Conservation (phyloP, 2,329 filamentous ascomycete genomes). For the Blastomyces emzantsi region DNA sequence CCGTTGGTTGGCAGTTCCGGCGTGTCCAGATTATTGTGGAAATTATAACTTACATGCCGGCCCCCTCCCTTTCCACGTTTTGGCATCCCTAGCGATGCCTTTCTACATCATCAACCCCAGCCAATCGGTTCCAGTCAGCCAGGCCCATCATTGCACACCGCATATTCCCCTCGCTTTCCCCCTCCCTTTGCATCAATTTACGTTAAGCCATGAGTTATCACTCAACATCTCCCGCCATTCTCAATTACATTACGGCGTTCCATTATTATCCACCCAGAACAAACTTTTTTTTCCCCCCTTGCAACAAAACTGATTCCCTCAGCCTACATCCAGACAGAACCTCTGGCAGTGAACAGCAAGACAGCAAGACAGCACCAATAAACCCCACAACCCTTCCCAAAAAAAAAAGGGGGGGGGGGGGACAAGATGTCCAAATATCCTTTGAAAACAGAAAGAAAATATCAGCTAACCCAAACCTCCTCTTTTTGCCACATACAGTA, state of each 20-base stretch:
- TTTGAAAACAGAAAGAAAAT: not conserved
- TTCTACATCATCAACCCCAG: not conserved
- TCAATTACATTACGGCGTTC: not conserved
- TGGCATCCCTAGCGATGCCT: not conserved
- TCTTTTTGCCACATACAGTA: slow-evolving; percentile 36
- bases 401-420: too few relatives aligned
- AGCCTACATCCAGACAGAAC: not conserved
- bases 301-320: not conserved
- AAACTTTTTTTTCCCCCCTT: not conserved
- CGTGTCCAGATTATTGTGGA: not conserved
- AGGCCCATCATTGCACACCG: not conserved
- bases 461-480: not conserved
- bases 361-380: not conserved
- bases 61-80: not conserved
- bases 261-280: not conserved
- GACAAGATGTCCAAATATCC: not conserved
- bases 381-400: not conserved
- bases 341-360: not conserved
- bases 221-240: not conserved
- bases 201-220: not conserved
- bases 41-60: not conserved
- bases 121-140: not conserved
- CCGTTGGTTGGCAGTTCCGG: not conserved
- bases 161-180: not conserved
- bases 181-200: not conserved